Base-by-base conservation (phyloP, 2,329 filamentous ascomycete genomes). In the Aspergillus ochraceoroseus region DNA sequence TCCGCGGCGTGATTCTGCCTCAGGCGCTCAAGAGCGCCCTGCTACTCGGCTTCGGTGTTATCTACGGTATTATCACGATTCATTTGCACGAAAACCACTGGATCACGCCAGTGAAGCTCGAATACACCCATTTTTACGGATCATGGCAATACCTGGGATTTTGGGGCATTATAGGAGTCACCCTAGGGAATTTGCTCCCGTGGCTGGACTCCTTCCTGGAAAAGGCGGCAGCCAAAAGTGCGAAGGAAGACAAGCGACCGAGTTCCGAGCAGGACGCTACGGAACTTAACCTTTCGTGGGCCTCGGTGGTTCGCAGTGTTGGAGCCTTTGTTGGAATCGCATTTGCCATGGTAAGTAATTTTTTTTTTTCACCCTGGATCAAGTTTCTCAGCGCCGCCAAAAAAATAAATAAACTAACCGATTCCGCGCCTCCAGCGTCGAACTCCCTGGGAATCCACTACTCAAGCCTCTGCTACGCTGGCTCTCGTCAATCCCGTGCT, bases 381-480 rank as follows among this genome's bases (percentile, higher is more conserved):
- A 2, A 11, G 9, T 14, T 28, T 28, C 13, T 3, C n/a, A n/a
- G n/a, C n/a, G n/a, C n/a, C 26, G 3, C 26, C 4, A 13, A 2
- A 12, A 13, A n/a, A 20, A n/a, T 27, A 3, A 5, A 9, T 20
- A 14, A 5, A 7, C 28, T 50, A 42, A 44, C 44, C 51, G 18
- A 48, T 42, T 40, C 38, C 46, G 52, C 44, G 51, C 46, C 36
- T 17, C 32, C 54, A 94, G 87, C 83, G 92, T 50, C 87, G 85
- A 64, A 77, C 95, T 7, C 85, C 87, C 1, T 98, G 92, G 92
- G 78, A 89, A 55, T 95, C 89, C 6, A 92, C 88, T 1, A 79
- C 95, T n/a, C 92, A 98, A 65, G 81, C 94, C 13, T 94, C 89
- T 1, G 66, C 94, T 17, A 92, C 89, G 1, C 80, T 98, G 33